Conservation (phyloP, 1,284 basidiomycete species). For the Boletus semigastroideus region DNA sequence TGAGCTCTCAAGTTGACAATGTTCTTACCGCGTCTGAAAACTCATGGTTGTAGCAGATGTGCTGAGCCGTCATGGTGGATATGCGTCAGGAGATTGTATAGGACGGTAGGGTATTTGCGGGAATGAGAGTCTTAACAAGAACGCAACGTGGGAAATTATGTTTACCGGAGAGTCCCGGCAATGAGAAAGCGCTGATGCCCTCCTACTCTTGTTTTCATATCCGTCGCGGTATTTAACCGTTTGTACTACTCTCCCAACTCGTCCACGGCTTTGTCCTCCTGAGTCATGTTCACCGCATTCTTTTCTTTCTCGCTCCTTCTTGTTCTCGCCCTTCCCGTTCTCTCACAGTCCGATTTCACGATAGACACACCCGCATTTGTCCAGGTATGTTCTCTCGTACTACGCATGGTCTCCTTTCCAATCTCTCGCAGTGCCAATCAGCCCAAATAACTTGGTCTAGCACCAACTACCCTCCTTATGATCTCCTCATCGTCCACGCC, state of each 20-base stretch:
- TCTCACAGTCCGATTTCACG: slow-evolving; percentile 47
- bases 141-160: too few relatives aligned
- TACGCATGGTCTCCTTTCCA: not conserved
- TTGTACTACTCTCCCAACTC: slow-evolving; percentile 3
- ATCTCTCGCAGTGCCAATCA: slow-evolving; percentile 49
- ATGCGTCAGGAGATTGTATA: not conserved
- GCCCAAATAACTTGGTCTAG: slow-evolving; percentile 53
- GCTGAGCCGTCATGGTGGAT: slow-evolving; percentile 6
- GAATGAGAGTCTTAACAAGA: too few relatives aligned
- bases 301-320: slow-evolving; percentile 67
- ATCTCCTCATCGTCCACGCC: slow-evolving; percentile 54
- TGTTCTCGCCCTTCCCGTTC: slow-evolving; percentile 48
- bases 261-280: slow-evolving; percentile 14
- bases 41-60: slow-evolving; percentile 2
- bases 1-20: not conserved
- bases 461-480: slow-evolving; percentile 50
- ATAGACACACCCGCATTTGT: slow-evolving; percentile 50
- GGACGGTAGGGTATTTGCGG: not conserved
- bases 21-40: slow-evolving; percentile 21
- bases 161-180: too few relatives aligned
- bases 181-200: too few relatives aligned
- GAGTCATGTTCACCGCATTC: slow-evolving; percentile 74
- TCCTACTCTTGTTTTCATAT: slow-evolving; percentile 20
- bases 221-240: slow-evolving; percentile 17
- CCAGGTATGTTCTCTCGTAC: slow-evolving; percentile 45